Conservation (phyloP, 2,329 filamentous ascomycete species). For the Colletotrichum noveboracense region DNA sequence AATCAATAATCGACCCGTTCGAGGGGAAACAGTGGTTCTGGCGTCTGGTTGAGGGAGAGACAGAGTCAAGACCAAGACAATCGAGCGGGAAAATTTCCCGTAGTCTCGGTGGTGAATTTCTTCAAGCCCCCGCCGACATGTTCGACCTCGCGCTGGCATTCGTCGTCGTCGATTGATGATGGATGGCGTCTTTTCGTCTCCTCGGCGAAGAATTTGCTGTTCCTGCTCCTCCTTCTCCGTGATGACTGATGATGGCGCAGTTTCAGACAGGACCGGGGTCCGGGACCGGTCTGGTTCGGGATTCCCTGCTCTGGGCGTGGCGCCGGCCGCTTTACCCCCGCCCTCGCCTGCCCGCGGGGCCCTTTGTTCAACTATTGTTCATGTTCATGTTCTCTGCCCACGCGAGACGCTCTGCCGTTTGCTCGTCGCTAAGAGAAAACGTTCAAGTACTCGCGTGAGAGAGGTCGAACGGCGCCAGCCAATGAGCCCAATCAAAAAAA, state of each 20-base stretch:
- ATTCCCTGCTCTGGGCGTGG: neutral
- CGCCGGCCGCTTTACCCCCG: neutral
- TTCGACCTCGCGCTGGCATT: neutral
- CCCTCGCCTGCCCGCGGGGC: neutral
- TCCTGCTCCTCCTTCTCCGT: neutral
- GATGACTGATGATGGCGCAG: constrained; percentile 20
- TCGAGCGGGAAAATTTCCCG: neutral
- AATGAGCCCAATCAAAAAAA: neutral
- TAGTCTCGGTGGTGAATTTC: neutral
- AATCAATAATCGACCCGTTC: neutral
- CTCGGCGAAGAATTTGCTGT: neutral
- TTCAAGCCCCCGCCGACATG: neutral
- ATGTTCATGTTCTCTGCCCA: neutral
- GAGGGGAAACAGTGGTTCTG: neutral
- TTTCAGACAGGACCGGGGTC: constrained; percentile 15
- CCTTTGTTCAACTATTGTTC: neutral
- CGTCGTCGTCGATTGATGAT: neutral
- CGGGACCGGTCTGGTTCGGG: neutral
- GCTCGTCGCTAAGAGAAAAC: neutral
- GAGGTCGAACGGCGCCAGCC: neutral
- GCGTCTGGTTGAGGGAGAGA: neutral
- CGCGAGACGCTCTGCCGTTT: neutral
- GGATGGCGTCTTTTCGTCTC: neutral
- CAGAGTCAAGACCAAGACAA: neutral
- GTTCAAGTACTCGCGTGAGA: neutral